Evolutionary conservation across 306 rosid genomes (phyloP), one percentile per base, ranked within the genome.

Genomic region (Corylus avellana): DNA sequence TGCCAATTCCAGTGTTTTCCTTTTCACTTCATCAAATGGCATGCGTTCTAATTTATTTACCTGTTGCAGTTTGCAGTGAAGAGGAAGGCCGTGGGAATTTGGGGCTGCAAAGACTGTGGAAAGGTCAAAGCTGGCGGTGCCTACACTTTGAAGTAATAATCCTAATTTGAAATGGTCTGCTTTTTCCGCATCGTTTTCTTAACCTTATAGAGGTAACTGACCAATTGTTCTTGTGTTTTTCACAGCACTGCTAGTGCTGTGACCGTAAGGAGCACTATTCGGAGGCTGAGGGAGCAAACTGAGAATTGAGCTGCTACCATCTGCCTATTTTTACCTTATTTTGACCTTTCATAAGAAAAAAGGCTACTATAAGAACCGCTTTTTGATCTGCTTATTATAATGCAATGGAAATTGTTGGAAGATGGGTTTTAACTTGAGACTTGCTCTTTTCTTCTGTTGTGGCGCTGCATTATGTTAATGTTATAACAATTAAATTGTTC

Each of bases 21-120:
- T 13, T 50, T 47, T 17, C 68, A 67, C 51, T 67, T 39, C 9
- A 1, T 37, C 8, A 12, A 12, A 39, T 18, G 51, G 47, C 0
- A 17, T 67, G 25, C 58, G 46, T 70, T 53, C 47, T 68, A 14
- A 11, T 70, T 67, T 48, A 29, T 68, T 68, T 59, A 47, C 53
- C 11, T 72, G 37, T 73, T 75, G 44, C 86, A 92, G 93, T 92
- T 84, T 77, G 95, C 95, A 29, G 97, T 92, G 89, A 92, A 92
- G 88, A 92, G 97, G 73, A 90, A 92, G 84, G 93, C 90, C 17
- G 95, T 92, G 27, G 97, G 97, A 82, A 92, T 92, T 74, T 92
- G 95, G 97, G 95, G 95, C 37, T 92, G 95, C 88, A 92, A 92
- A 86, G 97, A 92, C 81, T 92, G 97, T 62, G 97, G 97, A 46